phyloP scores from a whole-genome alignment of 2,329 filamentous ascomycete species.

The Emericellopsis atlantica region DNA sequence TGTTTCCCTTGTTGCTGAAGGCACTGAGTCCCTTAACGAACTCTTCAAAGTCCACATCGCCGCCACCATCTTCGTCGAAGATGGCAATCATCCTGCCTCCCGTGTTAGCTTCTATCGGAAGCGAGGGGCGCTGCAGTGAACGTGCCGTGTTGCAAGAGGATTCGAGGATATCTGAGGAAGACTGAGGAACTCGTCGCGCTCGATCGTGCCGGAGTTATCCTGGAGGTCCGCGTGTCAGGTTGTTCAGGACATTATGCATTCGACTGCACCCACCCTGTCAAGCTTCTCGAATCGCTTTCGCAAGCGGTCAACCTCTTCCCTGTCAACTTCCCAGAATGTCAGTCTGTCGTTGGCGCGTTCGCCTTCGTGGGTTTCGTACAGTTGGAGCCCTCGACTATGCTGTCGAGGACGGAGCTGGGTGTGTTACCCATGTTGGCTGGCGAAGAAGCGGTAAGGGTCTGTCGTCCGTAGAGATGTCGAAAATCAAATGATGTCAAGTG shows the following conservation, averaged over 20 bases:
- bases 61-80: slow-evolving; percentile 96
- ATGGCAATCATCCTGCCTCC: slow-evolving; percentile 84
- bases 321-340: slow-evolving; percentile 56
- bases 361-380: slow-evolving; percentile 42
- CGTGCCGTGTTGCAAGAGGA: slow-evolving; percentile 82
- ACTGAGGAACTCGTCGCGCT: slow-evolving; percentile 95
- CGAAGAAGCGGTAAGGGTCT: background rate
- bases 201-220: slow-evolving; percentile 97
- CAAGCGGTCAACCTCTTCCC: slow-evolving; percentile 90
- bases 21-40: slow-evolving; percentile 92
- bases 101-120: background rate
- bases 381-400: slow-evolving; percentile 92
- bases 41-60: slow-evolving; percentile 97
- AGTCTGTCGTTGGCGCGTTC: background rate
- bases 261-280: slow-evolving; percentile 60
- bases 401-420: slow-evolving; percentile 70
- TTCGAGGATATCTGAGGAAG: slow-evolving; percentile 97
- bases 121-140: background rate
- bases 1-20: slow-evolving; percentile 96
- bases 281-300: slow-evolving; percentile 98
- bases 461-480: too few species aligned
- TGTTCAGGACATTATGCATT: background rate
- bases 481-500: too few species aligned
- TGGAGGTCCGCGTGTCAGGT: slow-evolving; percentile 19
- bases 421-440: slow-evolving; percentile 48